Base-by-base conservation (phyloP, 768 basidiomycete genomes). In the Inosperma sp. region DNA sequence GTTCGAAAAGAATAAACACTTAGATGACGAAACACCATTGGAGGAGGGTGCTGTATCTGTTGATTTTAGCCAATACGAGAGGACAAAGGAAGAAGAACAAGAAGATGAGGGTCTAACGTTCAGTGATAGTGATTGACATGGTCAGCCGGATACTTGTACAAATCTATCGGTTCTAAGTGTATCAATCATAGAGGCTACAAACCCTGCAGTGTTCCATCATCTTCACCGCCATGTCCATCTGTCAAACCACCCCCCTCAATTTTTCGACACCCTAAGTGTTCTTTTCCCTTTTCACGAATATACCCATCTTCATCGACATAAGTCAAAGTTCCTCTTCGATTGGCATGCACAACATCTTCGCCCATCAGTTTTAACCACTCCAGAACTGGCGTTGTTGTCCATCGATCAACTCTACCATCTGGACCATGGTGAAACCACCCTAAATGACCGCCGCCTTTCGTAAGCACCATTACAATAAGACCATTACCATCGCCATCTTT, bases 1-100 rank as follows among this genome's bases (percentile, higher is more conserved):
- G 37, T 99, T 98, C 67, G 92, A 95, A 68, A 80, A 81, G 31
- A 84, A 91, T 63, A 80, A 72, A 50, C 80, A 80, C 58, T 74
- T 93, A 27, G 84, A 89, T 40, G 95, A 97, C 48, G 88, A 89
- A 56, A 76, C 68, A 12, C 73, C 93, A 30, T 67, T 86, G 62
- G 94, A 97, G 65, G 95, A 93, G 63, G 93, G 83, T 21, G 79
- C 82, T 0, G 82, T 87, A 48, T 89, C 88, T 17, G 90, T 98
- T 44, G 94, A 97, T 65, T 67, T 90, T 61, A 88, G 83, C 57
- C 86, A 93, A 65, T 99, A 94, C 60, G 87, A 93, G 49, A 78
- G 93, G 55, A 77, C 75, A 33, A 73, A 72, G 37, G 61, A 72
- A 21, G 75, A 79, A 37, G 64, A 85, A 73, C 86, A 90, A 26